A percentile compares a stretch with the other conserved stretches of the same genome.
Conservation (phyloP, 2,329 filamentous ascomycete genomes). For the Canariomyces notabilis region DNA sequence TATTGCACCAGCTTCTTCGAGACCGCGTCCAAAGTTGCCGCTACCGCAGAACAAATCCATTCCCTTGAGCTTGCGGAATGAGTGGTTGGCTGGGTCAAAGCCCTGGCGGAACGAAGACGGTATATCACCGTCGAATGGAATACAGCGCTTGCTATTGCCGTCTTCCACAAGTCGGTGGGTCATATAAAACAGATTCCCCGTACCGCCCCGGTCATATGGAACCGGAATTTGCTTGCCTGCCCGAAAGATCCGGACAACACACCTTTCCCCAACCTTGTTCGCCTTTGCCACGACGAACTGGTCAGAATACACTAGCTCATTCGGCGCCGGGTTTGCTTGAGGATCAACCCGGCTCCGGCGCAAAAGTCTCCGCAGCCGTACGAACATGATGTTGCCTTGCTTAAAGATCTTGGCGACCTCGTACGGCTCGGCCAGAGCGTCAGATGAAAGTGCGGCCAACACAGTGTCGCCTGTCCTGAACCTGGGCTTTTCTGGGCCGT, state of each 20-base stretch:
- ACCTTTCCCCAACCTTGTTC: slow-evolving; percentile 47
- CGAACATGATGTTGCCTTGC: slow-evolving; percentile 24
- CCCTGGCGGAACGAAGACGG: slow-evolving; percentile 47
- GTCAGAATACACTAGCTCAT: slow-evolving; percentile 56
- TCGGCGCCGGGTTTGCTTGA: slow-evolving; percentile 35
- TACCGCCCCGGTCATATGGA: slow-evolving; percentile 62
- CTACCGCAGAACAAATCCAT: slow-evolving; percentile 74
- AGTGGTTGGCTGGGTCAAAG: slow-evolving; percentile 40
- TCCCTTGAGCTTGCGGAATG: slow-evolving; percentile 45
- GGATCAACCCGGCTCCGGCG: slow-evolving; percentile 42
- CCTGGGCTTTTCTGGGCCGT: slow-evolving; percentile 18
- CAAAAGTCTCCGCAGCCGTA: slow-evolving; percentile 47
- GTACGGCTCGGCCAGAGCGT: slow-evolving; percentile 52
- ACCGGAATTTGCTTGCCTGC: slow-evolving; percentile 43
- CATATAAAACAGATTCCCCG: slow-evolving; percentile 62
- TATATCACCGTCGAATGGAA: slow-evolving; percentile 33
- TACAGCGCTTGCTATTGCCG: slow-evolving; percentile 21
- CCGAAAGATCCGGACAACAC: slow-evolving; percentile 54
- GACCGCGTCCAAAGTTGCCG: slow-evolving; percentile 69
- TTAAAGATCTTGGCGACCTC: slow-evolving; percentile 44
- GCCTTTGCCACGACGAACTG: slow-evolving; percentile 35
- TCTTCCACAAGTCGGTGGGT: slow-evolving; percentile 36
- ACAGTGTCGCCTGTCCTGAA: slow-evolving; percentile 54
- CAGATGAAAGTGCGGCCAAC: slow-evolving; percentile 36
- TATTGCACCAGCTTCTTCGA: slow-evolving; percentile 66